Conservation (phyloP, 2,329 filamentous ascomycete genomes). For the Clonostachys rosea region DNA sequence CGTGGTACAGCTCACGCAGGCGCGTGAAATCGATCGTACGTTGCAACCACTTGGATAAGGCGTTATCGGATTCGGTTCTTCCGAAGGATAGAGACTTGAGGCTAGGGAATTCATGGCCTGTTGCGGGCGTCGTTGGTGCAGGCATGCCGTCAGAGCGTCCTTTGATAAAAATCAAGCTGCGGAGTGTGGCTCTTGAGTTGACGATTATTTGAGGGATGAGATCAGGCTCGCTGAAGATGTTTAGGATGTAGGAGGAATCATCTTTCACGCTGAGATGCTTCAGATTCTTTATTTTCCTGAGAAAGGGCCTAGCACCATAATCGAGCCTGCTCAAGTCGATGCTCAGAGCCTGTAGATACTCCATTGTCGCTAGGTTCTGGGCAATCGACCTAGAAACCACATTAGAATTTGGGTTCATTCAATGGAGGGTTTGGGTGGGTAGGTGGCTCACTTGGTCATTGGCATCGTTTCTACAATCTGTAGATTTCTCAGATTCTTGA, state of each 20-base stretch:
- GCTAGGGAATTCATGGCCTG: background rate
- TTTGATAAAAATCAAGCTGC: conserved; percentile 1
- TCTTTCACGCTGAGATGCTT: conserved; percentile 5
- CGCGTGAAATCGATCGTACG: conserved; percentile 6
- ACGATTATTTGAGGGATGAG: background rate
- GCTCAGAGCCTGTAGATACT: conserved; percentile 7
- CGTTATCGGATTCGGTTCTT: background rate
- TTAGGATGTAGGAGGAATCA: background rate
- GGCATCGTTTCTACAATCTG: conserved; percentile 6
- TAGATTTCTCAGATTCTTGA: conserved; percentile 7
- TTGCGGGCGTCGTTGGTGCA: background rate
- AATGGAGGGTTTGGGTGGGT: background rate
- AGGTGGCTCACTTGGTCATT: conserved; percentile 6
- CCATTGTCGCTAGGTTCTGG: conserved; percentile 3
- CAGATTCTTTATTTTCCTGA: conserved; percentile 7
- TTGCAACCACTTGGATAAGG: background rate
- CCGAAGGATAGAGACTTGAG: conserved; percentile 7
- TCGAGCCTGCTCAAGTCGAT: background rate
- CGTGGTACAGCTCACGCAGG: conserved; percentile 4
- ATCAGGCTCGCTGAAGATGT: background rate
- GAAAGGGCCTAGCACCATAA: background rate
- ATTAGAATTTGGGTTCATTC: background rate
- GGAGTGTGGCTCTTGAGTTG: conserved; percentile 10
- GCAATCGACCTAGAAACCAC: conserved; percentile 4
- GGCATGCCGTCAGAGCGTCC: too few species aligned